Conservation (phyloP, 129 eudicot species). For the Chrysanthemum seticuspe region DNA sequence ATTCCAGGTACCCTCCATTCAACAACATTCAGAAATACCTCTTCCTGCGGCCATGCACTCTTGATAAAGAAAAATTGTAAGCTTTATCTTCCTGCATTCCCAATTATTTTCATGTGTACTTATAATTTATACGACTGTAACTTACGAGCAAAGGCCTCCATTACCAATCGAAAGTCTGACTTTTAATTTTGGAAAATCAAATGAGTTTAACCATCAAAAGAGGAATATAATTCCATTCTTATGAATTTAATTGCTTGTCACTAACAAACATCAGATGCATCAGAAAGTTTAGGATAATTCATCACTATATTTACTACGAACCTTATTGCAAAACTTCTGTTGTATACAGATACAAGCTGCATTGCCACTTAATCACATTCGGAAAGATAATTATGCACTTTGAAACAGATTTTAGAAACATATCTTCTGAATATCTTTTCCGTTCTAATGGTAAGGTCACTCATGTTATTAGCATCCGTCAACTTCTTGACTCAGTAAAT, state of each 20-base stretch:
- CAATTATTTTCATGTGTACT: background rate
- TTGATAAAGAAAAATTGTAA: constrained; percentile 52
- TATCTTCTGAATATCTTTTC: too few species aligned
- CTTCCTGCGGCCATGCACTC: constrained; percentile 58
- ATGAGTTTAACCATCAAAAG: constrained; percentile 16
- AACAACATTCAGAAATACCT: constrained; percentile 72
- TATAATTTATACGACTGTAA: background rate
- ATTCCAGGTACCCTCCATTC: constrained; percentile 63
- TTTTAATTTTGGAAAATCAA: constrained; percentile 15
- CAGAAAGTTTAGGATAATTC: constrained; percentile 11
- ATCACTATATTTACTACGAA: background rate
- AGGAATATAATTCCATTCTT: background rate
- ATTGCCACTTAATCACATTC: constrained; percentile 72
- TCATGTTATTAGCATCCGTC: too few species aligned
- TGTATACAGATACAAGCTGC: constrained; percentile 60
- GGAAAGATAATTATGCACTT: too few species aligned
- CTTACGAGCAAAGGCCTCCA: constrained; percentile 1
- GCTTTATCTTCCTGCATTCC: background rate
- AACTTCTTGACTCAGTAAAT: too few species aligned
- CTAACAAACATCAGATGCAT: too few species aligned
- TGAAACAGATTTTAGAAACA: too few species aligned
- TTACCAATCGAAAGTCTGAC: background rate
- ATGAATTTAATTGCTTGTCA: too few species aligned
- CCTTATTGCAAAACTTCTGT: constrained; percentile 9
- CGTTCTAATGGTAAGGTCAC: too few species aligned